These are phyloP conservation scores for Euphorbia peplus DNA, from an alignment of 345 rosid genomes.

Conservation along the genomic window DNA sequence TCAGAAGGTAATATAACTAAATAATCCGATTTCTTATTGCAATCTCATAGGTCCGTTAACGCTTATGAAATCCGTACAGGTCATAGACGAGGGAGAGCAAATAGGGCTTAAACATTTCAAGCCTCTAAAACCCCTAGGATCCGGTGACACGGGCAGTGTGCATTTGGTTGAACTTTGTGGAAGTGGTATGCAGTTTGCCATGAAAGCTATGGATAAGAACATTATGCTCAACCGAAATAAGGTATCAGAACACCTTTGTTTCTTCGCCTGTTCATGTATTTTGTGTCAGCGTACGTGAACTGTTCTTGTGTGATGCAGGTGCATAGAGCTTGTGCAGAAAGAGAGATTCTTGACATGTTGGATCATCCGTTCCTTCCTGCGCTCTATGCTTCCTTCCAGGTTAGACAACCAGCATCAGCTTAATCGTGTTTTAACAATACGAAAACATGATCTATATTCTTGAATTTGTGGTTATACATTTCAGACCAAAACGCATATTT, in stretches of 20 bases:
- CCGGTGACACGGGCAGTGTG: conserved; percentile 99
- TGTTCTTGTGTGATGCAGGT: conserved; percentile 44
- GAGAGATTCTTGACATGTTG: conserved; percentile 88
- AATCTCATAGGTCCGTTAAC: background rate
- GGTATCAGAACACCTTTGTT: conserved; percentile 33
- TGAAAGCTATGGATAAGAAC: conserved; percentile 96
- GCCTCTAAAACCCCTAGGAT: conserved; percentile 87
- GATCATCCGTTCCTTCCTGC: conserved; percentile 99
- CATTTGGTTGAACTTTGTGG: conserved; percentile 87
- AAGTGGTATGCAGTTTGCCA: conserved; percentile 65
- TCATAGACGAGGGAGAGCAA: conserved; percentile 59
- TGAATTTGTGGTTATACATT: conserved; percentile 10
- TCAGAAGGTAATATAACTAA: conserved; percentile 47
- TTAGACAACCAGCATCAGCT: conserved; percentile 5
- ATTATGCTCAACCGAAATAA: conserved; percentile 91
- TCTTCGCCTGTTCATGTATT: background rate
- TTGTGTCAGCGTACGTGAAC: background rate
- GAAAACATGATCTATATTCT: too few relatives aligned
- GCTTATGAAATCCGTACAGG: conserved; percentile 28
- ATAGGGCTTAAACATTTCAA: conserved; percentile 75
- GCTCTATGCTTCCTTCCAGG: conserved; percentile 97
- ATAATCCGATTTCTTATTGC: background rate
- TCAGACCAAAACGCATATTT: conserved; percentile 94
- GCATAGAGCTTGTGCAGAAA: conserved; percentile 95
- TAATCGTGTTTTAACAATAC: too few relatives aligned